Evolutionary conservation across 345 rosid genomes (phyloP).

Genomic region (Garcia nutans): DNA sequence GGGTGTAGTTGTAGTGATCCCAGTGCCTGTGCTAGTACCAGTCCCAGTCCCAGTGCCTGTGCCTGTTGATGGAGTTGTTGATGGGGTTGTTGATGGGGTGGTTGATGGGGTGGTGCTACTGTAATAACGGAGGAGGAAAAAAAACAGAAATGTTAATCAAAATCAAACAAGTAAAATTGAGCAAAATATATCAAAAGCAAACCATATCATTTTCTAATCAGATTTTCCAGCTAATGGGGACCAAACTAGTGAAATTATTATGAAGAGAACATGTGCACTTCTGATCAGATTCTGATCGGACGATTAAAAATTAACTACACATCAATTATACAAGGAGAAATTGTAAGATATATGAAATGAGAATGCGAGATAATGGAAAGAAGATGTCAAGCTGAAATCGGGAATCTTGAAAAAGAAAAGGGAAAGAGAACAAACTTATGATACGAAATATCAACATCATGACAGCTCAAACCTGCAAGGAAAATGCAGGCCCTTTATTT

Average conservation of each 20-base stretch:
- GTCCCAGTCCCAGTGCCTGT: conserved; percentile 24
- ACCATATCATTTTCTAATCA: too few relatives aligned
- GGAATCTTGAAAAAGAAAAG: not conserved
- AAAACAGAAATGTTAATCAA: not conserved
- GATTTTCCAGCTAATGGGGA: too few relatives aligned
- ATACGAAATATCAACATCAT: conserved; percentile 34
- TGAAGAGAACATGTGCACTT: too few relatives aligned
- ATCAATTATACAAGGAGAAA: too few relatives aligned
- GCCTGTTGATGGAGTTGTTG: not conserved
- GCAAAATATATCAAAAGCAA: not conserved
- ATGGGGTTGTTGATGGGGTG: not conserved
- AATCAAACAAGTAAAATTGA: not conserved
- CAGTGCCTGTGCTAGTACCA: conserved; percentile 8
- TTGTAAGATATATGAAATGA: not conserved
- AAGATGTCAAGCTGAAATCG: conserved; percentile 15
- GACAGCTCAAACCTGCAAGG: conserved; percentile 29
- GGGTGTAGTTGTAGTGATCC: conserved; percentile 9
- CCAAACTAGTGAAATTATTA: too few relatives aligned
- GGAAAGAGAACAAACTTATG: conserved; percentile 1
- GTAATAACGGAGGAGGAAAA: not conserved
- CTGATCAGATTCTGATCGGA: not conserved
- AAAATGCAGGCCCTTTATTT: not conserved
- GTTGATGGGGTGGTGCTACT: conserved; percentile 13
- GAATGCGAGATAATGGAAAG: not conserved
- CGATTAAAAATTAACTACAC: too few relatives aligned